Conservation (phyloP, 163 green algal genomes). For the Chlorella variabilis region DNA sequence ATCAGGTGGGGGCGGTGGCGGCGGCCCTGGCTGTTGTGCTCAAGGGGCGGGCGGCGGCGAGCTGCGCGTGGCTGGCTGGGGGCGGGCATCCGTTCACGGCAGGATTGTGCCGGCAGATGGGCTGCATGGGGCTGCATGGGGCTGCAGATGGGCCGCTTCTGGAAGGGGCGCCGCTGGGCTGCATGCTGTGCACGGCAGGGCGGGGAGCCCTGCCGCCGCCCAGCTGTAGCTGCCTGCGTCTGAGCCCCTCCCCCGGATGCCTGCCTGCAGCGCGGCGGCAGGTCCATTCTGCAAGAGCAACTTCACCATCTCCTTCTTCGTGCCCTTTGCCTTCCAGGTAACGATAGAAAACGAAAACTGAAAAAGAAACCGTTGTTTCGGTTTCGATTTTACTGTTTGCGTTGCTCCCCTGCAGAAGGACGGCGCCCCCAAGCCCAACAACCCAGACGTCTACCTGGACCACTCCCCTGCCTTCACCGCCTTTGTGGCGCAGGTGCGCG, state of each 20-base stretch:
- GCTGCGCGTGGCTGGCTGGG: too few species aligned
- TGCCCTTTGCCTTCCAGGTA: conserved; percentile 55
- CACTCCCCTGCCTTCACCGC: conserved; percentile 23
- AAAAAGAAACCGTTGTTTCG: too few species aligned
- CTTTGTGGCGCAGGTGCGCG: conserved; percentile 45
- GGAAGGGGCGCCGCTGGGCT: too few species aligned
- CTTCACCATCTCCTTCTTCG: conserved; percentile 65
- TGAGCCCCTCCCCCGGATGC: not conserved
- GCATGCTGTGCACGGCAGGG: too few species aligned
- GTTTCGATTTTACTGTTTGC: not conserved
- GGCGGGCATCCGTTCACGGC: too few species aligned
- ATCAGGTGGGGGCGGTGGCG: not conserved
- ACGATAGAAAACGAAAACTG: too few species aligned
- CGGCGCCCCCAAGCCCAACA: conserved; percentile 52
- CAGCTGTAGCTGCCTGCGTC: too few species aligned
- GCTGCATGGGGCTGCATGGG: too few species aligned
- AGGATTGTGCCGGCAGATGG: too few species aligned
- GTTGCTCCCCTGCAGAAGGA: conserved; percentile 17
- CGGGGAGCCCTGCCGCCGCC: too few species aligned
- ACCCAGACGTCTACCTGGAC: conserved; percentile 53
- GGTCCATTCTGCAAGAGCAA: conserved; percentile 65
- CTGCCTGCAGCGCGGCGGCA: conserved; percentile 27
- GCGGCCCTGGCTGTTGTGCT: not conserved
- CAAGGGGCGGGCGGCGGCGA: not conserved
- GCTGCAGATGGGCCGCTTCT: too few species aligned